Evolutionary conservation across 1,139 yeast genomes (phyloP).

Genomic region (Blastobotrys illinoisensis): DNA sequence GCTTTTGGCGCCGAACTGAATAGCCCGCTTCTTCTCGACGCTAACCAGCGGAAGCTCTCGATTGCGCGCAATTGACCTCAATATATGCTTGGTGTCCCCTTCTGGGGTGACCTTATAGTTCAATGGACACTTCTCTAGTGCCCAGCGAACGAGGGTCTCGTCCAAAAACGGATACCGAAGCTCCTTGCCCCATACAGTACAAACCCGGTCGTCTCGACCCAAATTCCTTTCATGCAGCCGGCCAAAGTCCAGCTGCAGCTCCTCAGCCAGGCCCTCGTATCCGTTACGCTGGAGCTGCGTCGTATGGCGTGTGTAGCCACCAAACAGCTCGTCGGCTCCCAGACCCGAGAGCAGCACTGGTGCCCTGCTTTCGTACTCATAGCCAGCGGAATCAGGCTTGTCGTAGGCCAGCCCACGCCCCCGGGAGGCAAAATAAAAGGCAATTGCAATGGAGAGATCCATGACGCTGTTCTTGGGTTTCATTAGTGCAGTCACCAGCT

Average conservation of each 20-base stretch:
- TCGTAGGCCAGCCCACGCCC: slow-evolving; percentile 39
- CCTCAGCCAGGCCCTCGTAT: slow-evolving; percentile 40
- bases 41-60: slow-evolving; percentile 52
- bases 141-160: slow-evolving; percentile 50
- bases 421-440: slow-evolving; percentile 84
- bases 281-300: slow-evolving; percentile 30
- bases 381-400: slow-evolving; percentile 9
- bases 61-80: slow-evolving; percentile 55
- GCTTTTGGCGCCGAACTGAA: slow-evolving; percentile 92
- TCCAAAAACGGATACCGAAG: slow-evolving; percentile 85
- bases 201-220: slow-evolving; percentile 87
- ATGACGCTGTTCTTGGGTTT: slow-evolving; percentile 84
- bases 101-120: slow-evolving; percentile 31
- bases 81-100: slow-evolving; percentile 49
- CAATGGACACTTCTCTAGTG: slow-evolving; percentile 34
- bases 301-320: slow-evolving; percentile 83
- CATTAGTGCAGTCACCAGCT: slow-evolving; percentile 58
- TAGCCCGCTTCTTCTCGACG: slow-evolving; percentile 84
- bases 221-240: slow-evolving; percentile 74
- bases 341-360: slow-evolving; percentile 81
- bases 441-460: slow-evolving; percentile 93
- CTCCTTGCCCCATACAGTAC: slow-evolving; percentile 84
- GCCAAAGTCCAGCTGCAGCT: slow-evolving; percentile 62
- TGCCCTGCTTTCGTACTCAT: slow-evolving; percentile 39
- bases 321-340: slow-evolving; percentile 96